phyloP scores from a whole-genome alignment of 305 asterid genomes.

The Rubia tinctorum region DNA sequence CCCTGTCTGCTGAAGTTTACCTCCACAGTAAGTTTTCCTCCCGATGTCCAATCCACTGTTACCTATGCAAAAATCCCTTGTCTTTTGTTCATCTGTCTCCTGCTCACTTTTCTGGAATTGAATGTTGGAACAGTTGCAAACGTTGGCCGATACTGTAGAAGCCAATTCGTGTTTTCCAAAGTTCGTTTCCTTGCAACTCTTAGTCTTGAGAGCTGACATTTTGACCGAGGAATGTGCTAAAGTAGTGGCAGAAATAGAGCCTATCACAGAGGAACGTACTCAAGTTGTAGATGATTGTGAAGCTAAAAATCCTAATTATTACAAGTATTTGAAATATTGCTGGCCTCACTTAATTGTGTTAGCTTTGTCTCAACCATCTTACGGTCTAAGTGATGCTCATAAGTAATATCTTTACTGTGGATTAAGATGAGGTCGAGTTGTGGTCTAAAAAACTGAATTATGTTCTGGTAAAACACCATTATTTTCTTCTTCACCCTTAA shows the following conservation, averaged over 20 bases:
- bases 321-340: constrained; percentile 49
- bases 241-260: constrained; percentile 92
- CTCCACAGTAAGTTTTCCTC: too few relatives aligned
- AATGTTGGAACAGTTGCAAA: constrained; percentile 67
- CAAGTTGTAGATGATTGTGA: constrained; percentile 87
- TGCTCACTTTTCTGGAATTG: constrained; percentile 18
- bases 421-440: background rate
- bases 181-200: constrained; percentile 77
- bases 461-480: background rate
- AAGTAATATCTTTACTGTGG: background rate
- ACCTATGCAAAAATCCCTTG: too few relatives aligned
- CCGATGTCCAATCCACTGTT: too few relatives aligned
- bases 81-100: background rate
- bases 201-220: constrained; percentile 62
- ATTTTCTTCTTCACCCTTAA: too few relatives aligned
- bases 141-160: constrained; percentile 79
- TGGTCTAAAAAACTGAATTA: background rate
- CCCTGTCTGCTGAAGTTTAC: too few relatives aligned
- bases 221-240: constrained; percentile 59
- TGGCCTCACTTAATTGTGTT: background rate
- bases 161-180: constrained; percentile 50
- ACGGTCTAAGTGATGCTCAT: background rate
- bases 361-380: constrained; percentile 1
- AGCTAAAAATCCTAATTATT: constrained; percentile 85
- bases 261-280: constrained; percentile 90